Evolutionary conservation across 1,284 basidiomycete species (phyloP).

Genomic region (Puccinia novopanici): DNA sequence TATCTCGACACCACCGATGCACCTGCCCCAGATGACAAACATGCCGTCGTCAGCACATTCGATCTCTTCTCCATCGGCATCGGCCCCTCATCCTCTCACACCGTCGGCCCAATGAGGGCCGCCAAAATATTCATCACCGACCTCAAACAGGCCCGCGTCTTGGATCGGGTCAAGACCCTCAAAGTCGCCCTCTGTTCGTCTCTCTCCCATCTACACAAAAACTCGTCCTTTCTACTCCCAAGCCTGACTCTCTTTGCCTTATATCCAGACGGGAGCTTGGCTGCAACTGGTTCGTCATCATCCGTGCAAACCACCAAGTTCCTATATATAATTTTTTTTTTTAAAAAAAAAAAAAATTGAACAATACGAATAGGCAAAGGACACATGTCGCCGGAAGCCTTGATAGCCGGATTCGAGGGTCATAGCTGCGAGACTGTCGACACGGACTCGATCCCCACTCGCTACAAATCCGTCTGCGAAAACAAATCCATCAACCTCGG

Average conservation of each 20-base stretch:
- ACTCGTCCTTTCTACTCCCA: not conserved
- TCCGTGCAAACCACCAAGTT: not conserved
- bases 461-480: conserved; percentile 44
- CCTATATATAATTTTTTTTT: too few relatives aligned
- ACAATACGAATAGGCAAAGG: conserved; percentile 53
- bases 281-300: conserved; percentile 55
- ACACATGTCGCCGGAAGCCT: conserved; percentile 59
- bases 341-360: not conserved
- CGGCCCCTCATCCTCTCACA: conserved; percentile 55
- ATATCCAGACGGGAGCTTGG: conserved; percentile 57
- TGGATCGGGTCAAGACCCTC: conserved; percentile 55
- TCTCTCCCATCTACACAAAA: not conserved
- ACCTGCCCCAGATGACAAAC: conserved; percentile 34
- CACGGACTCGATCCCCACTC: conserved; percentile 54
- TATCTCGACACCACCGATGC: too few relatives aligned
- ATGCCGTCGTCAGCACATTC: conserved; percentile 59
- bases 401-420: conserved; percentile 58
- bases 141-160: conserved; percentile 55
- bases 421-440: conserved; percentile 59
- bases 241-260: not conserved
- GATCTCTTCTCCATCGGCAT: conserved; percentile 59
- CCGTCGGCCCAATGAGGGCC: conserved; percentile 59
- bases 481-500: conserved; percentile 46
- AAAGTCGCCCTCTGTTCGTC: conserved; percentile 57
- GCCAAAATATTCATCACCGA: conserved; percentile 58